Base-by-base conservation (phyloP, 176 grass and related monocot species). In the Ensete glaucum region DNA sequence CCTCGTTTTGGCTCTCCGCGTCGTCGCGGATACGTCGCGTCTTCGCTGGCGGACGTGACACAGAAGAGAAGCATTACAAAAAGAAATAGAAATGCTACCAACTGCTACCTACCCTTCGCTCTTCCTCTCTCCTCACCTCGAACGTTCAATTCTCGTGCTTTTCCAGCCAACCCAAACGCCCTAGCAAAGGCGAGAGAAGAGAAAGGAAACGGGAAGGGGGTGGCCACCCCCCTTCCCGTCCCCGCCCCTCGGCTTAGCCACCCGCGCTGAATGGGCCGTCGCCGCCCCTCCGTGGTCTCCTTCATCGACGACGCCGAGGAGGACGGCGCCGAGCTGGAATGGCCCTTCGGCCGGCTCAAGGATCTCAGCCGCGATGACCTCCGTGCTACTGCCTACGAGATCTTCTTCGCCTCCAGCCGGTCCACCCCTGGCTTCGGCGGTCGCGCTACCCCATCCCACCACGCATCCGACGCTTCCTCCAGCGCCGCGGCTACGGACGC, bases 371-470 rank as follows among this genome's bases (percentile, higher is more conserved):
- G 70, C 14, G 80, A 82, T 3, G 85, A 91, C 69, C 83, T 91
- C 75, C 89, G 83, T 8, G 89, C 82, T 77, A 79, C 85, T 8
- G 89, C 83, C 0, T 91, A 91, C 75, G 85, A 91, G 72, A 73
- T 91, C 22, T 91, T 83, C 75, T 91, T 91, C 85, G 83, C 87
- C 69, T 81, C 89, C 10, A 88, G 83, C 78, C 85, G 89, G 65
- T 76, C 85, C 15, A 83, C 77, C 17, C 62, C 73, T 1, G 69
- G 64, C 6, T 14, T 67, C 17, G 3, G 51, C 22, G 16, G 15
- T 11, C 9, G 58, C 5, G 4, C 53, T 13, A 0, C 2, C 22
- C 13, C 52, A 13, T 27, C 22, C 21, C 8, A n/a, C 17, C 20
- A 50, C 68, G 8, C 43, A 1, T 52, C 68, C 16, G 24, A 54